Percentiles rank a stretch among this genome's conserved stretches.
Conservation (phyloP, 1,139 yeast genomes). For the Protomyces inouyei region DNA sequence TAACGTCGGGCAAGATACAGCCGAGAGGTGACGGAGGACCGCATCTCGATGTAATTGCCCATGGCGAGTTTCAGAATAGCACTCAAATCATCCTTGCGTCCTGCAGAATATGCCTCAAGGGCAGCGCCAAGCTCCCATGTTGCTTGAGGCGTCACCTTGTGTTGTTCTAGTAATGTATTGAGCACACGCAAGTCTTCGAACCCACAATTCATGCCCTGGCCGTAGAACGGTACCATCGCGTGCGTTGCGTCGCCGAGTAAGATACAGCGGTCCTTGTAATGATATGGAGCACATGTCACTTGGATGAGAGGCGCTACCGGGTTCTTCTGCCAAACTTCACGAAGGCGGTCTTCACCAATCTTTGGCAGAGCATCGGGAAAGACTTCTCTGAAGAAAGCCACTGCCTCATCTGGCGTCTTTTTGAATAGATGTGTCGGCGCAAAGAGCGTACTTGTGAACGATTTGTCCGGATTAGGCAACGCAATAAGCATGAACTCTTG, state of each 20-base stretch:
- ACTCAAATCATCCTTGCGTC: slow-evolving; percentile 60
- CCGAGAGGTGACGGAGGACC: slow-evolving; percentile 67
- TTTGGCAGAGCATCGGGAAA: slow-evolving; percentile 72
- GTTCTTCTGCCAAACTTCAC: slow-evolving; percentile 51
- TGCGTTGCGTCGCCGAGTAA: slow-evolving; percentile 92
- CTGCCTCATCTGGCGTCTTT: slow-evolving; percentile 40
- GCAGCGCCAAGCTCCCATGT: slow-evolving; percentile 48
- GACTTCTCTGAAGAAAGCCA: slow-evolving; percentile 52
- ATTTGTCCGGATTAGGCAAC: slow-evolving; percentile 55
- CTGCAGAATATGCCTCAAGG: slow-evolving; percentile 53
- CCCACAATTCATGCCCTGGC: slow-evolving; percentile 97
- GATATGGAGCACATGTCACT: slow-evolving; percentile 51
- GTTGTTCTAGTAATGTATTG: slow-evolving; percentile 28
- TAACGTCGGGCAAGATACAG: slow-evolving; percentile 61
- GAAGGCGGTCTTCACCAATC: slow-evolving; percentile 58
- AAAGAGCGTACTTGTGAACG: slow-evolving; percentile 85
- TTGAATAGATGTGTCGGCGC: slow-evolving; percentile 74
- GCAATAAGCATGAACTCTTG: slow-evolving; percentile 84
- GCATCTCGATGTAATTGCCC: slow-evolving; percentile 82
- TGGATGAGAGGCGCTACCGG: slow-evolving; percentile 74
- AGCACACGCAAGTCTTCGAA: slow-evolving; percentile 79
- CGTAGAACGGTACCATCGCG: slow-evolving; percentile 94
- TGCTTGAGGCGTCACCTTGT: slow-evolving; percentile 50
- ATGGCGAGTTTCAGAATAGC: slow-evolving; percentile 76
- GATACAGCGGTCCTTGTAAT: slow-evolving; percentile 58